Evolutionary conservation across 768 basidiomycete genomes (phyloP), one percentile per base, ranked within the genome.

Genomic region (Auriculariales sp.): DNA sequence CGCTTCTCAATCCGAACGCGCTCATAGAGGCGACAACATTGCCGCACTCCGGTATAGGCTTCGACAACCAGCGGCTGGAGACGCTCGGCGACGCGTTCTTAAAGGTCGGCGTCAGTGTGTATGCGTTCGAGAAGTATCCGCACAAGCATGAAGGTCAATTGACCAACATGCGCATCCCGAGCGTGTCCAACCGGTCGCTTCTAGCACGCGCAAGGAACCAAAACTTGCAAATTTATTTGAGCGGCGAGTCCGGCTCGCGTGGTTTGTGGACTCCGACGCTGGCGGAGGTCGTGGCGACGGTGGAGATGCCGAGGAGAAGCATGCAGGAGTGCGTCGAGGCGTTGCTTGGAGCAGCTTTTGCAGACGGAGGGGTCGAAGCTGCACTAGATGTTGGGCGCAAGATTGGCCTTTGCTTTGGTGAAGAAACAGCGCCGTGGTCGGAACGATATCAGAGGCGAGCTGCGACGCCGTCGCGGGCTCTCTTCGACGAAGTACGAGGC

Each of bases 251-350:
- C 56, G 4, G 69, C 68, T 49, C 74, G 69, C 50, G 61, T 75
- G 5, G 65, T 67, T 66, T 64, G 19, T 93, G 88, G 86, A 68
- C 73, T 28, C 77, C 77, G 49, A 66, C 68, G 4, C 57, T 73
- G 2, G 68, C 68, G 9, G 67, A 68, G 15, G n/a, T 59, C 62
- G n/a, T 61, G 39, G 49, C 17, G 24, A 36, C 28, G 58, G 62
- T 36, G 57, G 54, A 24, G 53, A 65, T 30, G 31, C 35, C 81
- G 3, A 71, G 85, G 25, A 66, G 86, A 50, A 79, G 83, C 56
- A 63, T 93, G 54, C 85, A 88, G 58, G 90, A 93, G 58, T 89
- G 83, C 58, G 85, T 90, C 79, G 91, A 93, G 60, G 83, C 91
- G 0, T 70, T 78, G 4, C 66, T 93, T 3, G 91, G 88, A 10